Base-by-base conservation (phyloP, 139 green algal species). In the Trebouxia sp. region DNA sequence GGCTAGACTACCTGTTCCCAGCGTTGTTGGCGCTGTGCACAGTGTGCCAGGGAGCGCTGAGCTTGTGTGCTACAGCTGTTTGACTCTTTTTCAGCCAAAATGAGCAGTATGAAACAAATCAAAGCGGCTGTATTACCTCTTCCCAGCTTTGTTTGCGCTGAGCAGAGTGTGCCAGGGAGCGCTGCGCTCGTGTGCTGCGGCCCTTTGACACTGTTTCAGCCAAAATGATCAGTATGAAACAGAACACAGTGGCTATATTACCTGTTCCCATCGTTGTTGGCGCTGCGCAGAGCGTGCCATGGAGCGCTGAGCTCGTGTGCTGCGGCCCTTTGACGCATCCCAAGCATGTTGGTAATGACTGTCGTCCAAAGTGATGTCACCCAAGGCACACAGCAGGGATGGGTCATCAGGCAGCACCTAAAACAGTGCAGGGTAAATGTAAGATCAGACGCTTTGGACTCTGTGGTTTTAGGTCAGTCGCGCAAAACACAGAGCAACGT, bases 301-400 rank as follows among this genome's bases (percentile, higher is more conserved):
- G 9, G 87, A 93, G 24, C 95, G 85, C 85, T 96, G 87, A 3
- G 93, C 88, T n/a, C 96, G 82, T 0, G 89, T 85, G 75, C 88
- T 92, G 35, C 89, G 85, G 26, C 85, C 70, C 0, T 87, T 87
- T 11, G 87, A 94, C 39, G 87, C 42, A 65, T 93, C 83, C 94
- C 94, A 98, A 0, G 95, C 94, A 35, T 91, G 87, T 6, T 86
- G 32, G 75, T 97, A 98, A 78, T 87, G 85, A 1, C 43, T 62
- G 47, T 93, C 85, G 9, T 97, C 87, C 72, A 90, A 48, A 17
- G 88, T 88, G n/a, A 98, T 80, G 87, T 98, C 95, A 0, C 95
- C 96, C 82, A 99, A 85, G 0, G 88, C 88, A 75, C 95, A 98
- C 92, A 90, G 95, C 72, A 98, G 90, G 42, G 83, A 83, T 5